phyloP scores from a whole-genome alignment of 202 grass and related monocot species.

The Brachypodium distachyon region DNA sequence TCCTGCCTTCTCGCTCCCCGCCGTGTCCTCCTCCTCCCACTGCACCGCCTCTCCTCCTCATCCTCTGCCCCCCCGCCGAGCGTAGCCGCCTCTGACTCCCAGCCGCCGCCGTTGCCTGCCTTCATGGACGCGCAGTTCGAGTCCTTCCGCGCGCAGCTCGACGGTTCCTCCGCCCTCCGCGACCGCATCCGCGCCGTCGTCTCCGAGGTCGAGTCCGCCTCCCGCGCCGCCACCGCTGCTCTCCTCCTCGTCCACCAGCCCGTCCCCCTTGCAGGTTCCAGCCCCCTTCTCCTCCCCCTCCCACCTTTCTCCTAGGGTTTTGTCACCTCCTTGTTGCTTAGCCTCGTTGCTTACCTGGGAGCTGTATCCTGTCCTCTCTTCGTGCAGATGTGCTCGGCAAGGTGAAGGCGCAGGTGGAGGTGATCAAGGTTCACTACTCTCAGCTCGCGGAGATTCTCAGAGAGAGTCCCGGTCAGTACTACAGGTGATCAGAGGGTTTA shows the following conservation, averaged over 20 bases:
- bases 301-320: constrained; percentile 9
- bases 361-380: not conserved
- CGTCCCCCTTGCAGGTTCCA: constrained; percentile 40
- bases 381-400: constrained; percentile 57
- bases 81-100: constrained; percentile 1
- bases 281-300: not conserved
- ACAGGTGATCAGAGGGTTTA: constrained; percentile 49
- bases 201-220: constrained; percentile 46
- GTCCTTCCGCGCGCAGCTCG: constrained; percentile 54
- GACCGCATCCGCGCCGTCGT: constrained; percentile 48
- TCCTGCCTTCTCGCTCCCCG: not conserved
- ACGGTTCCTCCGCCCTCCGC: constrained; percentile 41
- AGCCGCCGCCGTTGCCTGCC: constrained; percentile 5
- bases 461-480: constrained; percentile 51
- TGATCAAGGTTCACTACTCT: constrained; percentile 50
- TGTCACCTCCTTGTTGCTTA: not conserved
- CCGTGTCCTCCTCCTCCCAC: not conserved
- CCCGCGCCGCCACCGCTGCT: constrained; percentile 45
- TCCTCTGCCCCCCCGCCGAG: not conserved
- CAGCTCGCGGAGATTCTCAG: constrained; percentile 59
- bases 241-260: constrained; percentile 76
- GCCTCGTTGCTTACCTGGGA: not conserved
- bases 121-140: constrained; percentile 73
- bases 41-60: constrained; percentile 7
- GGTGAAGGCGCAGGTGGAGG: constrained; percentile 49